These are phyloP conservation scores for Pyricularia sp. DNA, from an alignment of 2,329 filamentous ascomycete species.

Conservation along the genomic window DNA sequence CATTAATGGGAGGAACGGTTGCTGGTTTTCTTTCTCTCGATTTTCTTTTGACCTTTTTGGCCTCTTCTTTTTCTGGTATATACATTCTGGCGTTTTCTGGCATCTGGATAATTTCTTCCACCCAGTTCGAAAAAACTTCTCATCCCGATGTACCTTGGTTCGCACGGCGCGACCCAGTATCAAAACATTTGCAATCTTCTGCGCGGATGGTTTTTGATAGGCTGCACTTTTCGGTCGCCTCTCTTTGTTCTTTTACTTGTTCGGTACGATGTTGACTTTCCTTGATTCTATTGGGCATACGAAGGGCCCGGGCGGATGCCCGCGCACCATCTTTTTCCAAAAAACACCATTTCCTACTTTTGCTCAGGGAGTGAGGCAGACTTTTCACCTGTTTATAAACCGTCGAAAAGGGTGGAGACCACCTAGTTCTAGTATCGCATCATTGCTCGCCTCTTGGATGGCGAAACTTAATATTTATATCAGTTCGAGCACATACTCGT, in stretches of 20 bases:
- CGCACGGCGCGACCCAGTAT: background rate
- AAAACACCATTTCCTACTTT: background rate
- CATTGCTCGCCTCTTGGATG: background rate
- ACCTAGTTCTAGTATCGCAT: background rate
- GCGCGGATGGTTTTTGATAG: background rate
- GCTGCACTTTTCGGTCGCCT: background rate
- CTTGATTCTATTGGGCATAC: background rate
- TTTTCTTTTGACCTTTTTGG: background rate
- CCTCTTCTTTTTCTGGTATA: constrained; percentile 14
- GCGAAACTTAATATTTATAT: background rate
- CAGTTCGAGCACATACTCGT: background rate
- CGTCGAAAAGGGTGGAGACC: background rate
- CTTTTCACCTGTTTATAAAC: background rate
- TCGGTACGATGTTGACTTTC: background rate
- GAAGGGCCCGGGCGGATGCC: background rate
- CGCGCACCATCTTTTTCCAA: background rate
- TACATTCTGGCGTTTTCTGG: constrained; percentile 14
- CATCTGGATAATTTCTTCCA: background rate
- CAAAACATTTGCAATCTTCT: background rate
- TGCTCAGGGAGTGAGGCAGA: background rate
- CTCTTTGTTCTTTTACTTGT: background rate
- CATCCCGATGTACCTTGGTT: background rate
- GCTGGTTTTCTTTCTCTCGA: constrained; percentile 12
- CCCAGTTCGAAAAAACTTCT: background rate
- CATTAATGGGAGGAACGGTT: constrained; percentile 26